These are phyloP conservation scores for Colletotrichum echinochloae DNA, from an alignment of 2,329 filamentous ascomycete species.

Conservation along the genomic window DNA sequence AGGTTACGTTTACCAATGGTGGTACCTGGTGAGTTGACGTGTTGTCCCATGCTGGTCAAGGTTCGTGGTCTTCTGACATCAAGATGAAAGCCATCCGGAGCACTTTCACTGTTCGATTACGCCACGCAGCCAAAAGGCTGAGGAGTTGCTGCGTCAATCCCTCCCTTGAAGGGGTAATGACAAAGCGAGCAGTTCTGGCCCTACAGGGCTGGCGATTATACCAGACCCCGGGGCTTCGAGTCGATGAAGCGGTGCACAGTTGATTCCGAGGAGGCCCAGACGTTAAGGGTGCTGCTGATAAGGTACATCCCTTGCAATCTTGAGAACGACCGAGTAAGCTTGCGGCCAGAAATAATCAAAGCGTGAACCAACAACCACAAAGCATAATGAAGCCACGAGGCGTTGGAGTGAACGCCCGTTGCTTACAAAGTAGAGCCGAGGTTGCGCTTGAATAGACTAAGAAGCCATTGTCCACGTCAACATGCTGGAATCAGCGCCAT, in stretches of 20 bases:
- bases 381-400: slow-evolving; percentile 17
- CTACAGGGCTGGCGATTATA: slow-evolving; percentile 5
- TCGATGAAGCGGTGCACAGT: slow-evolving; percentile 34
- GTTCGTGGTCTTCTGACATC: slow-evolving; percentile 20
- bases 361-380: slow-evolving; percentile 22
- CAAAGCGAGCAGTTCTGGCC: slow-evolving; percentile 24
- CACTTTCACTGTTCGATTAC: slow-evolving; percentile 48
- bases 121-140: slow-evolving; percentile 28
- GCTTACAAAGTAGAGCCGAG: slow-evolving; percentile 5
- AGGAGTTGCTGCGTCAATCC: slow-evolving; percentile 25
- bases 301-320: slow-evolving; percentile 6
- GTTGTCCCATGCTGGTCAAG: neutral
- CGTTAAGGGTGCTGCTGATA: neutral
- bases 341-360: neutral
- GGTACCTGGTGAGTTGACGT: slow-evolving; percentile 36
- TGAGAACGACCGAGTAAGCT: slow-evolving; percentile 19
- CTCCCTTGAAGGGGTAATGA: slow-evolving; percentile 13
- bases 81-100: slow-evolving; percentile 46
- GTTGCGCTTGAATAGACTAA: slow-evolving; percentile 17
- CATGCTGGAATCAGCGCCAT: neutral
- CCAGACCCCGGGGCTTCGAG: slow-evolving; percentile 31
- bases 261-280: slow-evolving; percentile 13
- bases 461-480: slow-evolving; percentile 15
- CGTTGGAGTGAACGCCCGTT: neutral
- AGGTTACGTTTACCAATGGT: slow-evolving; percentile 38